Conservation (phyloP, 1,284 basidiomycete species). For the Hymenochaete sp. region DNA sequence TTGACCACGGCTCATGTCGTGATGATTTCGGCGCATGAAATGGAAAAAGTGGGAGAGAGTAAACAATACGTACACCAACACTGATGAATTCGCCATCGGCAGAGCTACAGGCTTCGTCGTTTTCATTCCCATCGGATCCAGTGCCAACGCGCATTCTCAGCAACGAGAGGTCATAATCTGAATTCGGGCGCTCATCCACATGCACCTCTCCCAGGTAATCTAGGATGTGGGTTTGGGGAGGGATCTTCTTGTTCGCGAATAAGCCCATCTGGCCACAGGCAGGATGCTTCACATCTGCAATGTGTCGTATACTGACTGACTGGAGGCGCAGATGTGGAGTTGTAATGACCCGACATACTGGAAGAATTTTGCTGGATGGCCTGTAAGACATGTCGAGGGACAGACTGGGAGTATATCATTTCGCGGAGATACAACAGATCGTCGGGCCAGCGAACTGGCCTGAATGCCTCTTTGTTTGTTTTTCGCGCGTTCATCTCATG, state of each 20-base stretch:
- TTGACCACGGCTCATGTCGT: neutral
- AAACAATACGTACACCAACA: constrained; percentile 39
- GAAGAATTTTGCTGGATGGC: constrained; percentile 13
- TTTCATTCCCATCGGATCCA: no score
- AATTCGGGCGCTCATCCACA: constrained; percentile 56
- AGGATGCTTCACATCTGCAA: constrained; percentile 50
- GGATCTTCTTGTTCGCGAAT: constrained; percentile 68
- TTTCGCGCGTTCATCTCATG: constrained; percentile 5
- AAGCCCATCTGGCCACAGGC: constrained; percentile 78
- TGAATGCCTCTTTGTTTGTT: constrained; percentile 3
- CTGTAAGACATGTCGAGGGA: constrained; percentile 6
- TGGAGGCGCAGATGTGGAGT: neutral
- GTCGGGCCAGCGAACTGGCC: constrained; percentile 15
- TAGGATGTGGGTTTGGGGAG: constrained; percentile 56
- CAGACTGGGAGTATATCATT: constrained; percentile 11
- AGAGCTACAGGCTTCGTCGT: constrained; percentile 48
- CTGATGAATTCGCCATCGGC: constrained; percentile 30
- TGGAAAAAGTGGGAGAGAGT: neutral
- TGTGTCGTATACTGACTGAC: constrained; percentile 37
- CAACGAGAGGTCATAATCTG: constrained; percentile 83
- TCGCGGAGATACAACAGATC: constrained; percentile 11
- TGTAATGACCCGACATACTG: neutral
- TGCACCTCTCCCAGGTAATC: constrained; percentile 86
- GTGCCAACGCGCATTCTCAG: no score
- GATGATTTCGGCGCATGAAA: neutral